phyloP scores from a whole-genome alignment of 2,329 filamentous ascomycete genomes.

The Didymella lethalis region DNA sequence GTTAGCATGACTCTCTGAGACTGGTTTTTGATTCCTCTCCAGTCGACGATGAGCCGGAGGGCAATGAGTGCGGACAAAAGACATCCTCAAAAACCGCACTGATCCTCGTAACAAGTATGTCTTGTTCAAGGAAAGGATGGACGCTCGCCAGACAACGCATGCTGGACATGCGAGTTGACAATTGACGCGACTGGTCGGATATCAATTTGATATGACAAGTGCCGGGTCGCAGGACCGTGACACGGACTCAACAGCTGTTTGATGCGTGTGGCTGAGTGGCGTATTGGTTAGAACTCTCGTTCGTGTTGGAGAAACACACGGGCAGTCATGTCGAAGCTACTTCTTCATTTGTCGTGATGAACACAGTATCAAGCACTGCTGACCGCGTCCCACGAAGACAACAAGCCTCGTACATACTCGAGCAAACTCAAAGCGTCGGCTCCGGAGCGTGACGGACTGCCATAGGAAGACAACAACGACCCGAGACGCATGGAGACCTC shows the following conservation, averaged over 20 bases:
- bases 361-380: conserved; percentile 34
- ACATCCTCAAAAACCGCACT: conserved; percentile 93
- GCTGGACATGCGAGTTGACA: conserved; percentile 64
- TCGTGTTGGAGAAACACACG: conserved; percentile 59
- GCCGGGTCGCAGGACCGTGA: conserved; percentile 58
- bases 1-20: conserved; percentile 83
- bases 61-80: conserved; percentile 83
- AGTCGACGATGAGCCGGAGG: conserved; percentile 61
- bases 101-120: conserved; percentile 44
- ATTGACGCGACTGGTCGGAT: conserved; percentile 73
- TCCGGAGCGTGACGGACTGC: conserved; percentile 52
- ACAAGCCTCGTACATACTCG: conserved; percentile 13
- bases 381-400: conserved; percentile 39
- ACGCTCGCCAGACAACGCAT: conserved; percentile 65
- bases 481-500: conserved; percentile 58
- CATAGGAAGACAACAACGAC: conserved; percentile 39
- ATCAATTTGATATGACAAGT: conserved; percentile 56
- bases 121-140: conserved; percentile 51
- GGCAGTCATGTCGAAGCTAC: conserved; percentile 52
- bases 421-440: conserved; percentile 32
- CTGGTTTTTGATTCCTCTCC: conserved; percentile 94
- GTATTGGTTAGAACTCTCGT: conserved; percentile 46
- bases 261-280: conserved; percentile 54
- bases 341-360: conserved; percentile 19
- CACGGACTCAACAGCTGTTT: conserved; percentile 56